Evolutionary conservation across 1,284 basidiomycete species (phyloP).

Genomic region (Takashimella tepidaria): DNA sequence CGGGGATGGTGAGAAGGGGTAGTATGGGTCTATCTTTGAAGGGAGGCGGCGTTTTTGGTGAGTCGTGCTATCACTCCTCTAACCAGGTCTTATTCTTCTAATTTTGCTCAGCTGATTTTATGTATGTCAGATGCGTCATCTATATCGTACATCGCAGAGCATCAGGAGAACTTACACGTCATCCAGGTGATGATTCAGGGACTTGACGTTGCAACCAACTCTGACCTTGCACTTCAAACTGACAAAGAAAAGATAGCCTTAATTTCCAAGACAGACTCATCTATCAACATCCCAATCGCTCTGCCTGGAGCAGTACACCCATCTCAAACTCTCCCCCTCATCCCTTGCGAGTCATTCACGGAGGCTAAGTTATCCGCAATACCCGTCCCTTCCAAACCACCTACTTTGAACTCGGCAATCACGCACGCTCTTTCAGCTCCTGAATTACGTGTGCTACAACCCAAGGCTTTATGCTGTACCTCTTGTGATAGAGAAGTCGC

Average conservation of each 20-base stretch:
- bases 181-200: constrained; percentile 60
- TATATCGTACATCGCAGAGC: constrained; percentile 64
- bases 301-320: constrained; percentile 62
- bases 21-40: constrained; percentile 20
- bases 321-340: constrained; percentile 59
- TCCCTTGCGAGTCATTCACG: constrained; percentile 55
- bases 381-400: constrained; percentile 41
- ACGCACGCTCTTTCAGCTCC: constrained; percentile 35
- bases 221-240: constrained; percentile 26
- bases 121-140: constrained; percentile 2
- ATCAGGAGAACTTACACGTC: constrained; percentile 72
- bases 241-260: constrained; percentile 56
- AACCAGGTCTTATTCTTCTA: no score
- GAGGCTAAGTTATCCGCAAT: constrained; percentile 61
- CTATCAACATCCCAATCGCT: constrained; percentile 56
- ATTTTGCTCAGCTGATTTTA: not conserved
- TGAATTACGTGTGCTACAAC: constrained; percentile 31
- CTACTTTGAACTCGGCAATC: constrained; percentile 25
- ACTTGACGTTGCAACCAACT: constrained; percentile 18
- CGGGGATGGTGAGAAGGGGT: constrained; percentile 19
- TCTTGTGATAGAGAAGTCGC: constrained; percentile 62
- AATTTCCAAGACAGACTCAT: constrained; percentile 57
- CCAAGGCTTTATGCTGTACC: constrained; percentile 37
- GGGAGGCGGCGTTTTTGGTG: constrained; percentile 8
- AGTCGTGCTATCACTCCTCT: no score